Percentiles rank a stretch among this genome's conserved stretches.
Evolutionary conservation across 2,329 filamentous ascomycete genomes (phyloP).

Genomic region (Aspergillus amoenus): DNA sequence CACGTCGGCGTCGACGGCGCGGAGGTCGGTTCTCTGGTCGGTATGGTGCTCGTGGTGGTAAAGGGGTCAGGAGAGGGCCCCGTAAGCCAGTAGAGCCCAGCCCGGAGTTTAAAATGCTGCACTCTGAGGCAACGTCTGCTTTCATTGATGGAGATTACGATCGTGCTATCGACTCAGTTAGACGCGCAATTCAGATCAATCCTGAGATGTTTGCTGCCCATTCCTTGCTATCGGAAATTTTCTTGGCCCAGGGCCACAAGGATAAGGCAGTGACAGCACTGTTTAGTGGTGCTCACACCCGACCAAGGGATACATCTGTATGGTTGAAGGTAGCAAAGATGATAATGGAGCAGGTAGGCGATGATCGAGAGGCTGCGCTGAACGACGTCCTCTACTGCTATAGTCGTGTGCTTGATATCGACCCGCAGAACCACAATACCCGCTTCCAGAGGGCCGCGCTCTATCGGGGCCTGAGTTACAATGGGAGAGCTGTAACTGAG

Average conservation of each 20-base stretch:
- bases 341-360: constrained; percentile 50
- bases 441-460: constrained; percentile 57
- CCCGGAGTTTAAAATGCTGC: constrained; percentile 48
- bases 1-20: constrained; percentile 28
- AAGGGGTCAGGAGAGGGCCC: constrained; percentile 47
- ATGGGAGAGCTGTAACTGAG: constrained; percentile 48
- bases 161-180: constrained; percentile 43
- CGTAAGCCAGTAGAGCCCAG: constrained; percentile 49
- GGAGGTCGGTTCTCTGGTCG: constrained; percentile 37
- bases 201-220: constrained; percentile 64
- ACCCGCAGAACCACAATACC: constrained; percentile 52
- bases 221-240: constrained; percentile 60
- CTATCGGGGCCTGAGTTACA: constrained; percentile 51
- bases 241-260: constrained; percentile 55
- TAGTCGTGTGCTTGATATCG: constrained; percentile 54
- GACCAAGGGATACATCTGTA: constrained; percentile 53
- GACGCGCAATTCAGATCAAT: constrained; percentile 55
- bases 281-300: constrained; percentile 58
- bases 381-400: constrained; percentile 55
- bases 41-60: constrained; percentile 42
- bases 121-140: constrained; percentile 48
- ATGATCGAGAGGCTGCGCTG: constrained; percentile 43
- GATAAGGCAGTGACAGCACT: constrained; percentile 58
- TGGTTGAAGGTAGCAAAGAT: constrained; percentile 60
- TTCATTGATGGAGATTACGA: constrained; percentile 50